phyloP scores from a whole-genome alignment of 2,329 filamentous ascomycete species.

The Colletotrichum sp. region DNA sequence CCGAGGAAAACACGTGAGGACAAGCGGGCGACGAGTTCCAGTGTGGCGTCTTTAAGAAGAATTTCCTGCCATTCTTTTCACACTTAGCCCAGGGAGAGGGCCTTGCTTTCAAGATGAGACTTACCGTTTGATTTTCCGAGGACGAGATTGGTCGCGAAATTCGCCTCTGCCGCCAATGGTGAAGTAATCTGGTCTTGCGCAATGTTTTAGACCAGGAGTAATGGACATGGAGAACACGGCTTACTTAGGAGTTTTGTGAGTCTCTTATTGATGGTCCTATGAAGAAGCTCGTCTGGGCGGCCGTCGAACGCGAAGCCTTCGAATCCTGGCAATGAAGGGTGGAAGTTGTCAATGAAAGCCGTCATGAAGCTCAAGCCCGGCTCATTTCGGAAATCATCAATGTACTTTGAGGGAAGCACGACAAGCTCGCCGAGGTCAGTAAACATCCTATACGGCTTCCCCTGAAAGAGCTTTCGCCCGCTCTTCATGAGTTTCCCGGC shows the following conservation, averaged over 20 bases:
- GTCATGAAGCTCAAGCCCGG: conserved; percentile 18
- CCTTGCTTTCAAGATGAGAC: not conserved
- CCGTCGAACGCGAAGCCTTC: conserved; percentile 9
- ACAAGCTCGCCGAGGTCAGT: conserved; percentile 21
- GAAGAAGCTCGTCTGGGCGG: conserved; percentile 25
- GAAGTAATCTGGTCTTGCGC: not conserved
- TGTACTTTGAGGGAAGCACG: conserved; percentile 20
- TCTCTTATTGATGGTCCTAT: not conserved
- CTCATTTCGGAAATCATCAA: conserved; percentile 25
- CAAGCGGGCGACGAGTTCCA: conserved; percentile 46
- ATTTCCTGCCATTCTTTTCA: not conserved
- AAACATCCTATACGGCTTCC: conserved; percentile 11
- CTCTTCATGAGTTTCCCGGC: not conserved
- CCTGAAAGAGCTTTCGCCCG: not conserved
- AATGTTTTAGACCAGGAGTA: not conserved
- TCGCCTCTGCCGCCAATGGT: not conserved
- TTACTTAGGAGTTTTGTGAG: not conserved
- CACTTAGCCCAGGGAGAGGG: not conserved
- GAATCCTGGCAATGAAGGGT: conserved; percentile 17
- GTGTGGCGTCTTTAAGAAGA: not conserved
- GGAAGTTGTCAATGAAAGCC: not conserved
- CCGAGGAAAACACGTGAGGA: conserved; percentile 56
- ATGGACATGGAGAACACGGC: not conserved
- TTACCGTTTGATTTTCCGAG: not conserved
- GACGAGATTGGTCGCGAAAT: not conserved